Evolutionary conservation across 768 basidiomycete genomes (phyloP).

Genomic region (Leccinellum rugosiceps): DNA sequence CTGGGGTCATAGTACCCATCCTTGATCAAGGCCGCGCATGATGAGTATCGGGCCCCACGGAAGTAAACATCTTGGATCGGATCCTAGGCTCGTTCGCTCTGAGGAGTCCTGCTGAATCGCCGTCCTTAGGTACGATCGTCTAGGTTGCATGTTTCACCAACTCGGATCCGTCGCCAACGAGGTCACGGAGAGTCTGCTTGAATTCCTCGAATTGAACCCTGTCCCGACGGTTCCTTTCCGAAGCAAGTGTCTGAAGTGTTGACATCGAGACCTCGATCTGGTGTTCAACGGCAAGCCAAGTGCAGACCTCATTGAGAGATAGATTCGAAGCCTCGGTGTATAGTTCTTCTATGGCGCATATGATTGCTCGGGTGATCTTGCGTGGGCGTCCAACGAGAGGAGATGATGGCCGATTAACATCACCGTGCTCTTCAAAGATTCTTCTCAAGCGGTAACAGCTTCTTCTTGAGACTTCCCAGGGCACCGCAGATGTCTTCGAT

Average conservation of each 20-base stretch:
- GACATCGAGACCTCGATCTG: background rate
- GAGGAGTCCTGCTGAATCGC: background rate
- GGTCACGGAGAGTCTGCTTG: background rate
- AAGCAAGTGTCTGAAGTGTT: background rate
- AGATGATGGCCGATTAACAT: constrained; percentile 15
- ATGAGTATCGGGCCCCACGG: background rate
- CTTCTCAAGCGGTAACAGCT: constrained; percentile 27
- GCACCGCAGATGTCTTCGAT: constrained; percentile 17
- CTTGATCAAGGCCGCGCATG: constrained; percentile 33
- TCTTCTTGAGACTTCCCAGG: constrained; percentile 21
- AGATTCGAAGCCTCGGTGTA: background rate
- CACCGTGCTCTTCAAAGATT: constrained; percentile 19
- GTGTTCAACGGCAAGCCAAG: background rate
- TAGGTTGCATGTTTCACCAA: constrained; percentile 1
- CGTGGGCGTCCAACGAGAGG: constrained; percentile 18
- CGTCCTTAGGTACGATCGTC: background rate
- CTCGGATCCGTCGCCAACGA: background rate
- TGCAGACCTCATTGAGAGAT: background rate
- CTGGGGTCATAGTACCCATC: background rate
- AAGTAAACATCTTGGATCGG: background rate
- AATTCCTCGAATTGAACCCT: background rate
- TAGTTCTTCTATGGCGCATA: constrained; percentile 21
- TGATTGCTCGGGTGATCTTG: constrained; percentile 15
- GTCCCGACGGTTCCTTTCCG: background rate
- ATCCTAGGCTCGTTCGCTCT: background rate